A percentile compares a stretch with the other conserved stretches of the same genome.
These are phyloP conservation scores for Emydomyces testavorans DNA, from an alignment of 2,329 filamentous ascomycete species.

Conservation along the genomic window DNA sequence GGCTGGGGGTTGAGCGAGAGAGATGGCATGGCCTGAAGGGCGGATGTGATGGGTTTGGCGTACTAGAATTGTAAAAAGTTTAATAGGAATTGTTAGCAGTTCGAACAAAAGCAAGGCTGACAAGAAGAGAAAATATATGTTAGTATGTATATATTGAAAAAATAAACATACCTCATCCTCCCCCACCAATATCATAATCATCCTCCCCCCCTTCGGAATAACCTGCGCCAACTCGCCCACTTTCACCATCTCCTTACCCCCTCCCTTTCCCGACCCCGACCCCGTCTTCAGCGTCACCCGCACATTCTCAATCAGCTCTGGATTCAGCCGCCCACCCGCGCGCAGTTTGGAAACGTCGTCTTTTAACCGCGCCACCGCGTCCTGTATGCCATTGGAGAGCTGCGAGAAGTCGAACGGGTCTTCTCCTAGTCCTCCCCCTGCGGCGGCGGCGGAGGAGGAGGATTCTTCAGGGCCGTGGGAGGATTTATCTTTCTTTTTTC, in stretches of 20 bases:
- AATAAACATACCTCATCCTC: conserved; percentile 48
- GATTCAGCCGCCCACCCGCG: conserved; percentile 51
- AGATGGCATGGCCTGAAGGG: conserved; percentile 33
- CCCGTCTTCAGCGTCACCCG: conserved; percentile 49
- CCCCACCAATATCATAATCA: conserved; percentile 50
- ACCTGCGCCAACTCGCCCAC: conserved; percentile 56
- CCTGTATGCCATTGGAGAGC: conserved; percentile 46
- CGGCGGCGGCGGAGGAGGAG: conserved; percentile 19
- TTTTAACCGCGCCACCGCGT: conserved; percentile 46
- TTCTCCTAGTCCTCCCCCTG: too few relatives aligned
- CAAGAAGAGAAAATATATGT: not conserved
- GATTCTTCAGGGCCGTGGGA: conserved; percentile 30
- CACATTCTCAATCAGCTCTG: conserved; percentile 49
- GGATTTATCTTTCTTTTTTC: conserved; percentile 43
- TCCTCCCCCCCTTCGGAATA: conserved; percentile 50
- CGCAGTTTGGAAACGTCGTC: conserved; percentile 52
- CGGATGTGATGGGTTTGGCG: conserved; percentile 35
- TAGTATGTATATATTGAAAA: not conserved
- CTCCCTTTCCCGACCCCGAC: conserved; percentile 39
- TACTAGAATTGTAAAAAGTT: conserved; percentile 25
- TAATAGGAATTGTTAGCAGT: not conserved
- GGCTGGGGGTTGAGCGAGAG: conserved; percentile 35
- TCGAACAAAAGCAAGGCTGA: too few relatives aligned
- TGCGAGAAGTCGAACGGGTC: conserved; percentile 52
- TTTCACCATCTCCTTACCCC: conserved; percentile 40